These are phyloP conservation scores for Elongisporangium anandrum DNA, from an alignment of 352 stramenopile genomes.

Conservation along the genomic window DNA sequence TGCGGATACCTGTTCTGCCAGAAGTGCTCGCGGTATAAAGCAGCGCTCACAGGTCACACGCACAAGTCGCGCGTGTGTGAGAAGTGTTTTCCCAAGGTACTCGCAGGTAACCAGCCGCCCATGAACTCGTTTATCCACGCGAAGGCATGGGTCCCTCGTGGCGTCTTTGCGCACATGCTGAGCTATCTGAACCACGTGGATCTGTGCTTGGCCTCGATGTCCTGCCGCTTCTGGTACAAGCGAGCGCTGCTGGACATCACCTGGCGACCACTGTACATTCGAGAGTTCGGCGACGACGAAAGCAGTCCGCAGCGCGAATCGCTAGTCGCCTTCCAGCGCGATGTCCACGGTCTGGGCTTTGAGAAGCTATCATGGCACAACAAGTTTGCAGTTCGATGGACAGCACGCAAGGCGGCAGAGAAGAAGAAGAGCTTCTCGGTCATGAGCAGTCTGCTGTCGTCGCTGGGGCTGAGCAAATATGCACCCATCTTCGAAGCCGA, in stretches of 20 bases:
- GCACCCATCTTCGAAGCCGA: conserved; percentile 83
- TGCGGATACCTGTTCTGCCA: conserved; percentile 82
- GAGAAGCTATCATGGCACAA: conserved; percentile 85
- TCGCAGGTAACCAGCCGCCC: conserved; percentile 62
- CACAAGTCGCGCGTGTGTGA: conserved; percentile 85
- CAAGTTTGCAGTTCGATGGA: conserved; percentile 82
- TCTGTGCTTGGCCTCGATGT: conserved; percentile 80
- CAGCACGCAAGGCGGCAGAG: conserved; percentile 71
- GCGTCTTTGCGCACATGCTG: conserved; percentile 85
- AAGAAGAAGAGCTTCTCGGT: conserved; percentile 89
- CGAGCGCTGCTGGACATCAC: conserved; percentile 78
- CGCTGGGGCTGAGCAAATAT: conserved; percentile 80
- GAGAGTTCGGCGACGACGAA: conserved; percentile 79
- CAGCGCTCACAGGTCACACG: conserved; percentile 68
- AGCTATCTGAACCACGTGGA: conserved; percentile 87
- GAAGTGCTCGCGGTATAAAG: conserved; percentile 79
- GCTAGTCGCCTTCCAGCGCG: conserved; percentile 82
- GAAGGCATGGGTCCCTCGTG: conserved; percentile 80
- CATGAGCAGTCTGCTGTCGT: conserved; percentile 77
- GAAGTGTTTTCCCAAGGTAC: conserved; percentile 81
- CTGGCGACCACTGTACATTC: conserved; percentile 82
- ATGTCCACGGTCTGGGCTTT: conserved; percentile 82
- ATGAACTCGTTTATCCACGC: conserved; percentile 86
- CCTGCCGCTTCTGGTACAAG: conserved; percentile 85
- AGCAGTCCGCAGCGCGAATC: conserved; percentile 73